Evolutionary conservation across 1,284 basidiomycete genomes (phyloP).

Genomic region (Cystobasidium slooffiae): DNA sequence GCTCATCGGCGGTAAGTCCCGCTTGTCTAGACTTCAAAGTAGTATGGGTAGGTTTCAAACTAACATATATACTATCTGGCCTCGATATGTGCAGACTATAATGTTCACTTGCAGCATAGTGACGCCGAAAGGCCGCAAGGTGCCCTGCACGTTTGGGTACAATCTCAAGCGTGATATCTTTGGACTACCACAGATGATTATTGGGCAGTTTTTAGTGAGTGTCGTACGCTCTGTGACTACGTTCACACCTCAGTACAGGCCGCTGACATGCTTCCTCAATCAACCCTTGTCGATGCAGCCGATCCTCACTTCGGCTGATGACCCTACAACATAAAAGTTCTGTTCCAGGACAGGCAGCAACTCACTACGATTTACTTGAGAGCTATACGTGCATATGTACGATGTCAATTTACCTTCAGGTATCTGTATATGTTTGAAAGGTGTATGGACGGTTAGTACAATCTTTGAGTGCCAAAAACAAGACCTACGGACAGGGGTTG

Average conservation of each 20-base stretch:
- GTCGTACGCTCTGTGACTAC: neutral
- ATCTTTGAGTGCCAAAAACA: too few relatives aligned
- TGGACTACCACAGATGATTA: slow-evolving; percentile 65
- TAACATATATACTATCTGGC: neutral
- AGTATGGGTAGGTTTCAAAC: neutral
- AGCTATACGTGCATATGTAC: too few relatives aligned
- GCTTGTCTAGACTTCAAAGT: neutral
- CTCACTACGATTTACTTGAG: too few relatives aligned
- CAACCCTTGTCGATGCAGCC: neutral
- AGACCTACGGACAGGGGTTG: too few relatives aligned
- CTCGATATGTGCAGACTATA: slow-evolving; percentile 66
- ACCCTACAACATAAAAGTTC: slow-evolving; percentile 1
- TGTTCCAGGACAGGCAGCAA: neutral
- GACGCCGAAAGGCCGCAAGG: slow-evolving; percentile 77
- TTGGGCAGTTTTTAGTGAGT: slow-evolving; percentile 42
- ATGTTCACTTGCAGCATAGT: slow-evolving; percentile 86
- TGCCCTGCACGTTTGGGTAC: slow-evolving; percentile 88
- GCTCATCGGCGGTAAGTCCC: slow-evolving; percentile 66
- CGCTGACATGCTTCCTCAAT: neutral
- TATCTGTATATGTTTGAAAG: too few relatives aligned
- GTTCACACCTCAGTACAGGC: neutral
- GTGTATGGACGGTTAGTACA: too few relatives aligned
- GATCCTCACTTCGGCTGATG: neutral
- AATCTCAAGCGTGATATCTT: slow-evolving; percentile 89
- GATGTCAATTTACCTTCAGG: too few relatives aligned